These are phyloP conservation scores for Botrytis deweyae DNA, from an alignment of 2,329 filamentous ascomycete genomes.

Conservation along the genomic window DNA sequence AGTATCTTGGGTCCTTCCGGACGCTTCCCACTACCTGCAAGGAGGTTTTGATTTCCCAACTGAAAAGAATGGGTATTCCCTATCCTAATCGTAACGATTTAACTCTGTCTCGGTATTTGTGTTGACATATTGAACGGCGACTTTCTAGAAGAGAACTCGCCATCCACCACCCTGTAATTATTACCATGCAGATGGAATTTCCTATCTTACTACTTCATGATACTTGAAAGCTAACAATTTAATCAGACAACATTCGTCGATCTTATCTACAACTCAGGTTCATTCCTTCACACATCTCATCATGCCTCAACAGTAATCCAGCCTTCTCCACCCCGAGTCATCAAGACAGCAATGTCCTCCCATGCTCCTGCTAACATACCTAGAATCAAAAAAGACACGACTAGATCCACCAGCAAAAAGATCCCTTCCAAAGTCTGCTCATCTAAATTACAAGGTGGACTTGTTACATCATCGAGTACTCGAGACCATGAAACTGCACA, in stretches of 20 bases:
- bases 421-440: background rate
- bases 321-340: too few relatives aligned
- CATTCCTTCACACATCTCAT: background rate
- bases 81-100: background rate
- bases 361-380: background rate
- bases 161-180: background rate
- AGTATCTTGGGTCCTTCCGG: background rate
- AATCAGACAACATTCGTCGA: background rate
- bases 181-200: too few relatives aligned
- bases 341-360: background rate
- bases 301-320: background rate
- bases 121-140: background rate
- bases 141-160: background rate
- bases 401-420: background rate
- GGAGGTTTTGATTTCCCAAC: background rate
- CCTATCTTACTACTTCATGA: fast-evolving
- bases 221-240: background rate
- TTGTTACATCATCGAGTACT: background rate
- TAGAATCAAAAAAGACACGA: background rate
- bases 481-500: background rate
- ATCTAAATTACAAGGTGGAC: background rate
- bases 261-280: too few relatives aligned
- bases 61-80: background rate
- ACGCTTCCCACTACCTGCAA: too few relatives aligned
- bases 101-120: background rate